Base-by-base conservation (phyloP, 2,329 filamentous ascomycete species). In the Pseudocercospora cruenta region DNA sequence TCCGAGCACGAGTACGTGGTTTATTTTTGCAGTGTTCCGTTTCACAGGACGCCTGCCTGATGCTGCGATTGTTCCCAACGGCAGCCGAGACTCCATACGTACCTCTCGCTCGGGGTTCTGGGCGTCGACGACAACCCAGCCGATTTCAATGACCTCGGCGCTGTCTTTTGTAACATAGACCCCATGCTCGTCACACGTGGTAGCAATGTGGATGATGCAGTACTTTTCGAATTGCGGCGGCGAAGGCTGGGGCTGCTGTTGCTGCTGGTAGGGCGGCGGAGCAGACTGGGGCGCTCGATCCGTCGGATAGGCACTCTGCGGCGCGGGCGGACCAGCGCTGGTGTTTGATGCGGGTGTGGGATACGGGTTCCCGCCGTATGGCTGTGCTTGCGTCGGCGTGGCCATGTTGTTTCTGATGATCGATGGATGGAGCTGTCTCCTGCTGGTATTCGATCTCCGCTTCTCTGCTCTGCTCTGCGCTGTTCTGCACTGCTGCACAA, bases 121-220 rank as follows among this genome's bases (percentile, higher is more conserved):
- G 36, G 75, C 70, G 69, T 76, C 69, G 28, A 76, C 73, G 76
- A 99, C 83, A 78, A 98, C 97, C 95, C 95, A 99, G 70, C 94
- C 95, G 78, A 99, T 87, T 87, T 99, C 95, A 81, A 99, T 99
- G 72, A 99, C 95, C 84, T 99, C 95, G 69, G 95, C 95, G 66
- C 95, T 98, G 82, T 99, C 95, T 83, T 98, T 98, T 67, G 95
- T 99, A 66, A 99, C 95, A 81, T 99, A 99, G 72, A 99, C 95
- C 70, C 95, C 95, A 82, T 99, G 95, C 81, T 99, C 95, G 81
- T 99, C 95, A 82, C 95, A 99, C 73, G 95, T 99, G 39, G 95
- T 99, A 70, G 95, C 95, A 77, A 98, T 94, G 82, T 99, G 95
- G 80, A 98, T 97, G 77, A 99, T 92, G 72, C 97, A 91, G 82